phyloP scores from a whole-genome alignment of 228 moss, liverwort and hornwort species.

The Sphagnum magellanicum region DNA sequence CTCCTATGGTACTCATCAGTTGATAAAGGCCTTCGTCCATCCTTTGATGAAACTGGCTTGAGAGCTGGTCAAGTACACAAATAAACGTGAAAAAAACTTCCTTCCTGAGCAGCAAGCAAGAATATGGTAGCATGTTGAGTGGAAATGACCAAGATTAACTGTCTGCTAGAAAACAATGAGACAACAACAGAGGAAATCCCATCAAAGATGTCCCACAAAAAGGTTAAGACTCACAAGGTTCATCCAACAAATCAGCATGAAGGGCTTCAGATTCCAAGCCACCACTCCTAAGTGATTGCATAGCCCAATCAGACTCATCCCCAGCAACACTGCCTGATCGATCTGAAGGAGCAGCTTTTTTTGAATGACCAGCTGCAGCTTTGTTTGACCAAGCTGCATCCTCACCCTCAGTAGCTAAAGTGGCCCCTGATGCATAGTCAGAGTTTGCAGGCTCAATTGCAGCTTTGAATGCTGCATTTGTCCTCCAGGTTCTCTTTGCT shows the following conservation, averaged over 20 bases:
- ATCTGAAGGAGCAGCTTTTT: conserved; percentile 72
- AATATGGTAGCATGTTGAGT: background rate
- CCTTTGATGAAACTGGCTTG: conserved; percentile 75
- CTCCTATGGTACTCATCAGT: conserved; percentile 97
- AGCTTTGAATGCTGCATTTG: conserved; percentile 53
- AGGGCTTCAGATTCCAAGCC: conserved; percentile 38
- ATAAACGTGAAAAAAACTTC: no score
- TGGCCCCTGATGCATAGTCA: conserved; percentile 80
- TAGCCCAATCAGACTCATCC: conserved; percentile 61
- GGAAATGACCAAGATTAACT: background rate
- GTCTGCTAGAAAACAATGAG: background rate
- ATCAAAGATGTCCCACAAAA: no score
- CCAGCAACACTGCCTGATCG: conserved; percentile 78
- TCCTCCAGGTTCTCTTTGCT: conserved; percentile 70
- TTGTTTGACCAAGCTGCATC: conserved; percentile 52
- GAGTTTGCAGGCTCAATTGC: conserved; percentile 66
- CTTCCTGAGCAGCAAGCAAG: no score
- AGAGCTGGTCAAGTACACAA: conserved; percentile 46
- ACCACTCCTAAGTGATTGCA: conserved; percentile 31
- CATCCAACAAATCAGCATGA: conserved; percentile 54
- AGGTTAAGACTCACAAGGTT: conserved; percentile 36
- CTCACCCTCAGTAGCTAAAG: conserved; percentile 80
- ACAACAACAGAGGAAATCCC: background rate
- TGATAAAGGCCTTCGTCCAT: conserved; percentile 88
- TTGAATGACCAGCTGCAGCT: conserved; percentile 38